Percentiles rank a stretch among this genome's conserved stretches.
phyloP scores from a whole-genome alignment of 1,284 basidiomycete species.

The Polyporus tsugae region DNA sequence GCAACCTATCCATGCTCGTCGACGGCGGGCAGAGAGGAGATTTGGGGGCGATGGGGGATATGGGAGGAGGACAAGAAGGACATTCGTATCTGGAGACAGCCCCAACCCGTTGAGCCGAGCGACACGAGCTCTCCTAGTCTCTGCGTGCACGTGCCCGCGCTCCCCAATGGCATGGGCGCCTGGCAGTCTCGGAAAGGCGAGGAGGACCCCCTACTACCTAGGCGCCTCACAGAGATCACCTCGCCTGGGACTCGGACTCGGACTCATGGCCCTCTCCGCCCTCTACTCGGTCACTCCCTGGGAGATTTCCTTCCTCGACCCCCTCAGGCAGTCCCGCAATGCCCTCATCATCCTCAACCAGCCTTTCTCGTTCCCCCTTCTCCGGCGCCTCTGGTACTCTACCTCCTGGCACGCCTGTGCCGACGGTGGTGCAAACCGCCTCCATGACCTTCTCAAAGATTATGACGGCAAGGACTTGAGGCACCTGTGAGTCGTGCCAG shows the following conservation, averaged over 20 bases:
- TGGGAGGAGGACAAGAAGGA: constrained; percentile 20
- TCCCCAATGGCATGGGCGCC: background rate
- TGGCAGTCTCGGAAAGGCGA: background rate
- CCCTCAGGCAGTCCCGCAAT: constrained; percentile 29
- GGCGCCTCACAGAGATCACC: too few species aligned
- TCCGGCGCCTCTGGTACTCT: constrained; percentile 75
- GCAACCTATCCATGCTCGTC: constrained; percentile 42
- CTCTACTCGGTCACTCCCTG: constrained; percentile 29
- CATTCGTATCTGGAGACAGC: constrained; percentile 16
- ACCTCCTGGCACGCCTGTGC: constrained; percentile 81
- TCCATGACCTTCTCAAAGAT: constrained; percentile 68
- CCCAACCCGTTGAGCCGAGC: constrained; percentile 25
- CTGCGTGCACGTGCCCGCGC: constrained; percentile 31
- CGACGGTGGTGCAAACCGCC: constrained; percentile 93
- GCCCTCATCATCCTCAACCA: constrained; percentile 92
- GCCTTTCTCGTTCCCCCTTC: constrained; percentile 73
- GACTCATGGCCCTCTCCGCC: constrained; percentile 9
- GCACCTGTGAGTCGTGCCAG: constrained; percentile 40
- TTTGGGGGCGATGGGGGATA: constrained; percentile 10
- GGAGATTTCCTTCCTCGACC: constrained; percentile 48
- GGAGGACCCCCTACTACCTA: too few species aligned
- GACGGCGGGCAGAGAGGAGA: constrained; percentile 7
- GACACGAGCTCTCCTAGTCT: constrained; percentile 24
- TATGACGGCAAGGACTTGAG: constrained; percentile 40
- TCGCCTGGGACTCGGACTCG: too few species aligned